Evolutionary conservation across 306 rosid species (phyloP), one percentile per base, ranked within the genome.

Genomic region (Lotus japonicus): DNA sequence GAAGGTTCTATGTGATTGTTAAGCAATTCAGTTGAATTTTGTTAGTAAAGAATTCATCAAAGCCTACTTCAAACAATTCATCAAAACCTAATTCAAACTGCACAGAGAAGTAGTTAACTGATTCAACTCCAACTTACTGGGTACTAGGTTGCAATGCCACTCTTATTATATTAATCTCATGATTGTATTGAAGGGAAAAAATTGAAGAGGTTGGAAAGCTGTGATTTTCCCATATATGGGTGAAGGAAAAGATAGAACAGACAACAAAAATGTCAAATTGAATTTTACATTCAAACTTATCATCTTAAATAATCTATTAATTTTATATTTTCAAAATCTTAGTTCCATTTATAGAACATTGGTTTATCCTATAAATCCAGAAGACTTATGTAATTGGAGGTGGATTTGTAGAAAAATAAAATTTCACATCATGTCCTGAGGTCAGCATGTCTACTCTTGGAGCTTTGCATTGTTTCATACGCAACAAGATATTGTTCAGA

Each of bases 381-480:
- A 13, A 60, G 18, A 52, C 38, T 39, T 23, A 50, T 61, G 26
- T 31, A 5, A 3, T 41, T 33, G 19, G 17, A 64, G 58, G 39
- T 28, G 41, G 13, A 35, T 35, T 15, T 55, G 43, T 19, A 13
- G 5, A 14, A 46, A 57, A 56, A 9, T 19, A 5, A 56, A 58
- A 16, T 11, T 11, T 49, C 5, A 56, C 15, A 39, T 28, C 36
- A 9, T 48, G 58, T 48, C 52, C 3, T 36, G 60, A 55, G 9
- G 70, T 59, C 57, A 58, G 55, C 63, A 28, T 6, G 31, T 67
- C 41, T 59, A 44, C 66, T 43, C 44, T 60, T 15, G 23, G 52
- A 43, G 63, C 17, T 54, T 74, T 70, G 70, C 55, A 60, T 42
- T 33, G 66, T 77, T 77, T 64, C 67, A 70, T 39, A 70, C 63